Base-by-base conservation (phyloP, 2,329 filamentous ascomycete species). In the Zymoseptoria brevis region DNA sequence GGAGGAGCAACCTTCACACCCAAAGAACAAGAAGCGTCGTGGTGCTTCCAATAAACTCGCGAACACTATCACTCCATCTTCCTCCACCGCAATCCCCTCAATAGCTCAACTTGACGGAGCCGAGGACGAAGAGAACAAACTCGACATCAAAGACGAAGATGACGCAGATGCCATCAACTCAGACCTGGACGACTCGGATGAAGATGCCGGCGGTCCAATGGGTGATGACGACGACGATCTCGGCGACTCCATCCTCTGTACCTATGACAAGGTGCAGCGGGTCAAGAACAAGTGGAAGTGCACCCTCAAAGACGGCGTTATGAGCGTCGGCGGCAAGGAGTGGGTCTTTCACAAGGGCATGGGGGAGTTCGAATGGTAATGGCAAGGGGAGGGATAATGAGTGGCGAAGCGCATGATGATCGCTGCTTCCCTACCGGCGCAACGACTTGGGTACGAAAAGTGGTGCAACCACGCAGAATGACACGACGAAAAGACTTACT, bases 201-300 rank as follows among this genome's bases (percentile, higher is more conserved):
- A 97, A 62, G 86, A 90, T 9, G 76, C 57, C 19, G 85, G 60
- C 56, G 62, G 55, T 65, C 64, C 66, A 54, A 66, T 69, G 57
- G 67, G 67, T 55, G 71, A 74, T 19, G 90, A 94, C 22, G 89
- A 93, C 22, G 90, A 94, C 35, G 92, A 94, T 55, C 89, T 91
- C 13, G 90, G 95, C 61, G 84, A 86, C 41, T 83, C 88, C 65
- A 97, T 99, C 89, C 86, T 99, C 49, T 99, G 94, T 79, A 96
- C 96, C 73, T 99, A 99, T 73, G 94, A 99, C 79, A 99, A 99
- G 79, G 94, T 99, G 8, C 93, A 97, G 77, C 84, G 94, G 53
- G 94, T 97, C 70, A 99, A 99, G 86, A 99, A 97, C 79, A 99
- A 73, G 70, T 77, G 88, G 88, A 99, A 99, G 88, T 99, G 94